phyloP scores from a whole-genome alignment of 352 stramenopile genomes.

The Phytophthora megakarya region DNA sequence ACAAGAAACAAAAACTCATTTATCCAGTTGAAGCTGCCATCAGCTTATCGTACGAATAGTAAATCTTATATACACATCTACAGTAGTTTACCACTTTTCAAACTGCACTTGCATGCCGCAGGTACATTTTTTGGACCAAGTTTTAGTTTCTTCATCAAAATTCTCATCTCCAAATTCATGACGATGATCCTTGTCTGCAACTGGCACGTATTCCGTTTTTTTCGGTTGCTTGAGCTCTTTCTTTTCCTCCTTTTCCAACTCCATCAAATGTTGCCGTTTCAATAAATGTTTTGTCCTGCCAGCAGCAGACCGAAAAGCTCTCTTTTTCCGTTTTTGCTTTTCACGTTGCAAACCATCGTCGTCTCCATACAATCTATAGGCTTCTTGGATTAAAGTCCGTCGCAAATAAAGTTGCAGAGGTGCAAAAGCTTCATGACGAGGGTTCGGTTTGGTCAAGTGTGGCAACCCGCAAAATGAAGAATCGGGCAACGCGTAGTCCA shows the following conservation, averaged over 20 bases:
- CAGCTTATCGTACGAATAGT: conserved; percentile 24
- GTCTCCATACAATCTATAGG: conserved; percentile 52
- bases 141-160: conserved; percentile 42
- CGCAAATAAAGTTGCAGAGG: conserved; percentile 70
- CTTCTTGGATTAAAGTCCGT: conserved; percentile 57
- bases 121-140: conserved; percentile 57
- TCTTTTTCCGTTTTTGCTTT: conserved; percentile 49
- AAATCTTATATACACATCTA: conserved; percentile 36
- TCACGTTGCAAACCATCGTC: conserved; percentile 48
- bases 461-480: conserved; percentile 59
- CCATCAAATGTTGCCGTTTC: conserved; percentile 46
- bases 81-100: conserved; percentile 63
- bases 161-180: conserved; percentile 54
- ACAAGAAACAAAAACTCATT: conserved; percentile 10
- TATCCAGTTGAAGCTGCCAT: conserved; percentile 8
- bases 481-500: conserved; percentile 65
- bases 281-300: conserved; percentile 62
- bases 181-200: conserved; percentile 60
- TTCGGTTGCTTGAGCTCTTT: conserved; percentile 12
- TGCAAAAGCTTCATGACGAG: conserved; percentile 66
- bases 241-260: conserved; percentile 12
- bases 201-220: conserved; percentile 37
- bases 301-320: conserved; percentile 55
- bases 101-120: conserved; percentile 75
- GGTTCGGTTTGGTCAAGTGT: conserved; percentile 63